Evolutionary conservation across 768 basidiomycete species (phyloP), one percentile per base, ranked within the genome.

Genomic region (Roridomyces roridus): DNA sequence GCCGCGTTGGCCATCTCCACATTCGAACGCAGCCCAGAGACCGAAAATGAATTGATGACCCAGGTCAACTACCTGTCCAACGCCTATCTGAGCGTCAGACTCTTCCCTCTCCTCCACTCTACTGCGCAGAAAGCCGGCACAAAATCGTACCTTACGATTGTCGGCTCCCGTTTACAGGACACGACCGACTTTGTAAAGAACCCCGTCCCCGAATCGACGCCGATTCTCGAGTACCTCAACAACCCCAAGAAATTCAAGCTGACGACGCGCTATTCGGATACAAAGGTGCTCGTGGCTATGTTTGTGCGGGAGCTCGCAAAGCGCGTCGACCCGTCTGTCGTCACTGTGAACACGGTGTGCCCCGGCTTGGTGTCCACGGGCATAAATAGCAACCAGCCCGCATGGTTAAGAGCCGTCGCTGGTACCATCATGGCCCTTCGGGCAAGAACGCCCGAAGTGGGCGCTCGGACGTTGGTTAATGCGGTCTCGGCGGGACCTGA

Each of bases 51-150:
- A n/a, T n/a, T n/a, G n/a, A n/a, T n/a, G 28, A 53, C 65, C 24
- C 60, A 67, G 39, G 45, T 65, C 46, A 65, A 67, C 46, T 67
- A 43, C 59, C 24, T 65, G 29, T 62, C 63, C 21, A 67, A 59
- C 29, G 60, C 55, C 29, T 41, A 65, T 10, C 63, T 67, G 29
- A 42, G 51, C 35, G 39, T 60, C 12, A 55, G 53, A 36, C 65
- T 67, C 35, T 58, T 67, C 40, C 65, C 65, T 11, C 59, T 67
- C 21, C 61, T 67, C 17, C 63, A 46, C 29, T 4, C 37, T 10
- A 46, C 65, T 1, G 61, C 57, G 10, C 34, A 62, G 36, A 46
- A n/a, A 5, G 42, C 49, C 21, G 34, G 44, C 4, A 4, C 43
- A 15, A 42, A 55, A 5, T 65, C 58, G 10, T 34, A 60, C 43